phyloP scores from a whole-genome alignment of 305 asterid genomes.

The Rubia tinctorum region DNA sequence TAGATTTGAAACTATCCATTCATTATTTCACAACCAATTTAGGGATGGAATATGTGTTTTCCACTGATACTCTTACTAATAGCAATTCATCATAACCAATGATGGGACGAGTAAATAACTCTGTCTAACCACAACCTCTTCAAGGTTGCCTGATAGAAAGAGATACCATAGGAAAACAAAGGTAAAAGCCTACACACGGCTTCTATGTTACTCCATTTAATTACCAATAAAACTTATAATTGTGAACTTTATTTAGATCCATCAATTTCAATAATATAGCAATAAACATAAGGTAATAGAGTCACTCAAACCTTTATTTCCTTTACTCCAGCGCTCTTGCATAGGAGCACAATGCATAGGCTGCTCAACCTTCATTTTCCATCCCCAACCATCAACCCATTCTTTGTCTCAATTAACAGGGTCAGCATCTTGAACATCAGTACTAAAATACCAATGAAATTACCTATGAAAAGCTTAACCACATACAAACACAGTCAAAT shows the following conservation, averaged over 20 bases:
- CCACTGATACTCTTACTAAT: neutral
- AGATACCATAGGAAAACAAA: neutral
- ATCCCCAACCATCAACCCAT: slow-evolving; percentile 67
- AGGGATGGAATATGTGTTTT: neutral
- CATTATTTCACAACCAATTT: neutral
- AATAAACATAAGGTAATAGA: slow-evolving; percentile 3
- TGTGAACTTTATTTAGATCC: neutral
- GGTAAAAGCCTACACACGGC: neutral
- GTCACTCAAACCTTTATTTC: slow-evolving; percentile 51
- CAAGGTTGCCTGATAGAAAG: neutral
- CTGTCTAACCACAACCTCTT: neutral
- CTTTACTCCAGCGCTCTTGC: slow-evolving; percentile 67
- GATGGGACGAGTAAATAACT: neutral
- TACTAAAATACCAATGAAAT: slow-evolving; percentile 39
- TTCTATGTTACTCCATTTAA: neutral
- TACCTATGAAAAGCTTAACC: slow-evolving; percentile 8
- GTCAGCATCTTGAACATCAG: slow-evolving; percentile 75
- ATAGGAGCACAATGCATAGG: slow-evolving; percentile 83
- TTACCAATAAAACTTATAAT: neutral
- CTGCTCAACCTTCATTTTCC: slow-evolving; percentile 74
- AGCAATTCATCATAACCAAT: neutral
- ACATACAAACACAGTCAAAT: neutral
- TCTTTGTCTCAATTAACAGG: slow-evolving; percentile 76
- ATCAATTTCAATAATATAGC: neutral
- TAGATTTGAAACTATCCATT: no score